Base-by-base conservation (phyloP, 805 yeast species). In the Wickerhamomyces silvicola region DNA sequence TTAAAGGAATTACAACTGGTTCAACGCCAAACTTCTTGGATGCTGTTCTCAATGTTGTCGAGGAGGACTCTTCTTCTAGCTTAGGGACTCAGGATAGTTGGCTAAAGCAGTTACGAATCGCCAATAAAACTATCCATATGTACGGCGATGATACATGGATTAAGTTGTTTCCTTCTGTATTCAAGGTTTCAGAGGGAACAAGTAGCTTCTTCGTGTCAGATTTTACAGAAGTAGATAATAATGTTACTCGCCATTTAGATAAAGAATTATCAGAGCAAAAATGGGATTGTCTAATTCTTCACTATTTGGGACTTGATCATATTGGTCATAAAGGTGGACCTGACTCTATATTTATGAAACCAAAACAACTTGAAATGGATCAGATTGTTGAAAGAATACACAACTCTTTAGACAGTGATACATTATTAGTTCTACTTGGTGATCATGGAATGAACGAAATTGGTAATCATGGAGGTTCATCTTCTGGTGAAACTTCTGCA, bases 141-240 rank as follows among this genome's bases (percentile, higher is more conserved):
- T 90, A 72, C 61, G 99, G 99, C 20, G 99, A 92, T 57, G 98
- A 92, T 52, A 92, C 99, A 1, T 92, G 99, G 99, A 57, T 88
- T 40, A 88, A 86, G 50, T 64, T 92, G 30, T 92, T 88, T 44
- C 95, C 96, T 0, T 62, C 64, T 36, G 67, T 67, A 42, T 88
- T 90, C 48, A 64, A 66, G 14, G 64, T 69, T 28, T 60, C 54
- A 18, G 97, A 92, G 24, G 97, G 97, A 2, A 90, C 97, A 0
- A 78, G 83, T 27, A 86, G 96, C 31, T 92, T 92, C 53, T 92
- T 83, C 53, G 99, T 92, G 2, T 80, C 92, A 33, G 99, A 92
- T 54, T 92, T 84, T 54, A 83, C 90, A 2, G 92, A 88, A 43
- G 99, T 92, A 4, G 99, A 92, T 47, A 67, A 71, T 41, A 92